Evolutionary conservation across 2,329 filamentous ascomycete genomes (phyloP), one percentile per base, ranked within the genome.

Genomic region (Epicoccum sorghinum): DNA sequence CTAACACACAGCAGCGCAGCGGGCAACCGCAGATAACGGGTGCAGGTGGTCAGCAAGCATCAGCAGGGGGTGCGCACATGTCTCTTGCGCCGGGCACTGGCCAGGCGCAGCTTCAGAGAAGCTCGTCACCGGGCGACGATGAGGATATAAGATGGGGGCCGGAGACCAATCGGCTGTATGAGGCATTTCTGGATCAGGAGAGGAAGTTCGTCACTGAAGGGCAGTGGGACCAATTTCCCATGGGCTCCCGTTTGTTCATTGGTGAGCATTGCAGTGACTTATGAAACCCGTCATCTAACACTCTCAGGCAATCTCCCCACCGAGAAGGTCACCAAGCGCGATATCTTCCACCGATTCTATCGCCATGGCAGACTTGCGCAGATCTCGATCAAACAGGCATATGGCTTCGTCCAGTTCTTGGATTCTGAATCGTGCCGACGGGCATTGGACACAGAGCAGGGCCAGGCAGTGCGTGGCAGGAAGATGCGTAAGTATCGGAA

Each of bases 331-430:
- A 95, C 91, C 6, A 98, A 98, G 76, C 86, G 89, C 61, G 93
- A 98, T 75, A 86, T 98, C 7, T 98, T 96, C 76, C 89, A 96
- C 70, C 83, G 93, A 14, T 98, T 99, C 71, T 87, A 92, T 69
- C 84, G 83, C 52, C 93, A 91, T 71, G 95, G 95, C 48, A 88
- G 88, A 57, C 80, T 99, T 41, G 93, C 93, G 2, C 95, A 99
- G 72, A 95, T 98, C 56, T 96, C 92, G 0, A 91, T 98, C 65
- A 98, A 98, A 75, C 92, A 95, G 62, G 93, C 93, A 1, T 98
- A 96, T 75, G 95, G 95, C 1, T 99, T 98, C 71, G 92, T 98
- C 32, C 95, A 98, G 72, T 99, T 96, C 62, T 83, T 96, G 61
- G 88, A 91, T 27, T 79, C 87, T 4, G 81, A 83, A 2, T 88